These are phyloP conservation scores for Diaporthe sp. DNA, from an alignment of 2,329 filamentous ascomycete genomes.

Conservation along the genomic window DNA sequence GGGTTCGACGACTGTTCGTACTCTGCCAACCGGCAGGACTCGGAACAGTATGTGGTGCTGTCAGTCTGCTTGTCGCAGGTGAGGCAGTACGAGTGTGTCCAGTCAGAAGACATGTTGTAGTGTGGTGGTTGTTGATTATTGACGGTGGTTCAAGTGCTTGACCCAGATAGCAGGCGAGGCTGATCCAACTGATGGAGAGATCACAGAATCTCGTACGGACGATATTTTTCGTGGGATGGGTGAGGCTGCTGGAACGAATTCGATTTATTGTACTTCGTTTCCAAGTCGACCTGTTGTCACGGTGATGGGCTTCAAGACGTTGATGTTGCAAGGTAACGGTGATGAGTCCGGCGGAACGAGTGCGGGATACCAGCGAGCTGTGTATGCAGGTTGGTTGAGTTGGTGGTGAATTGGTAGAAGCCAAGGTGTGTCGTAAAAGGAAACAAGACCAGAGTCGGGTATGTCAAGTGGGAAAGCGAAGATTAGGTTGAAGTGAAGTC, in stretches of 20 bases:
- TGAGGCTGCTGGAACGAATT: neutral
- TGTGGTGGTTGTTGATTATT: constrained; percentile 41
- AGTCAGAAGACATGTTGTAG: constrained; percentile 69
- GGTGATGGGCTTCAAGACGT: neutral
- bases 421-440: neutral
- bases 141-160: constrained; percentile 19
- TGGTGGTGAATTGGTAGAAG: constrained; percentile 6
- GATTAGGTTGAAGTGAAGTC: constrained; percentile 22
- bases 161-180: neutral
- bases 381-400: neutral
- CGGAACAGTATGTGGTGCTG: constrained; percentile 88
- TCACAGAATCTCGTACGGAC: neutral
- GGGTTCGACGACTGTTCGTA: constrained; percentile 75
- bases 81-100: constrained; percentile 94
- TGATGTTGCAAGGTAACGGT: constrained; percentile 2
- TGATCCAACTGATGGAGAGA: neutral
- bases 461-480: neutral
- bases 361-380: neutral
- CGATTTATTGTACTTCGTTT: neutral
- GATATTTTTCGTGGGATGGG: neutral
- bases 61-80: constrained; percentile 92
- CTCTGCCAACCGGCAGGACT: constrained; percentile 89
- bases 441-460: neutral
- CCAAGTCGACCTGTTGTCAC: neutral
- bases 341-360: constrained; percentile 14